Evolutionary conservation across 257 asterid genomes (phyloP).

Genomic region (Solanum chilense): DNA sequence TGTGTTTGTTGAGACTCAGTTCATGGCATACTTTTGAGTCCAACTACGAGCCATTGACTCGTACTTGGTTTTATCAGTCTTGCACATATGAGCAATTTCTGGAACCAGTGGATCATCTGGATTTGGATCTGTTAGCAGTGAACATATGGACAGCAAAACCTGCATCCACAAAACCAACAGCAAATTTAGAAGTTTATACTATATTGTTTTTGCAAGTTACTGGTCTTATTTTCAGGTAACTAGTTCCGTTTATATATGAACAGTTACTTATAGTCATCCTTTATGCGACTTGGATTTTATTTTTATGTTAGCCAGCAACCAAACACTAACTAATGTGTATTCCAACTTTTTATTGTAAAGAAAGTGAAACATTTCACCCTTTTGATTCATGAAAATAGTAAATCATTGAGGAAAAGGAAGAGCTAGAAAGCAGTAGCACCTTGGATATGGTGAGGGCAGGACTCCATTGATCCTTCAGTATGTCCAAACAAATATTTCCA

Average conservation of each 20-base stretch:
- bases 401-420: not conserved
- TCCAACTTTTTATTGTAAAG: not conserved
- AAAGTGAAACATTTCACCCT: not conserved
- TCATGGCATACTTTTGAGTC: slow-evolving; percentile 88
- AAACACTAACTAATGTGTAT: not conserved
- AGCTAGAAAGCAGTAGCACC: slow-evolving; percentile 11
- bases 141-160: slow-evolving; percentile 84
- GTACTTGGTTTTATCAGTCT: slow-evolving; percentile 52
- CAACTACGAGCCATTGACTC: slow-evolving; percentile 75
- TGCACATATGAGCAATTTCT: slow-evolving; percentile 77
- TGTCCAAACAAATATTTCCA: slow-evolving; percentile 78
- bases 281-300: not conserved
- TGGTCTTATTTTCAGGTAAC: not conserved
- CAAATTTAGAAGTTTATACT: not conserved
- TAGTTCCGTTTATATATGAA: not conserved
- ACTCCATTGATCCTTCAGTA: slow-evolving; percentile 92
- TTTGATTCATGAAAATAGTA: not conserved
- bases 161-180: not conserved
- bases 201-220: not conserved
- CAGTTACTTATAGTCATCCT: not conserved
- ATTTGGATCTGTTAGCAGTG: slow-evolving; percentile 78
- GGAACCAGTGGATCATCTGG: slow-evolving; percentile 91
- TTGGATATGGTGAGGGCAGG: slow-evolving; percentile 94
- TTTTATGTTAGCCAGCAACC: not conserved
- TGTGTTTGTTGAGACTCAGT: slow-evolving; percentile 7